Evolutionary conservation across 352 stramenopile species (phyloP).

Genomic region (Phytophthora fragariaefolia): DNA sequence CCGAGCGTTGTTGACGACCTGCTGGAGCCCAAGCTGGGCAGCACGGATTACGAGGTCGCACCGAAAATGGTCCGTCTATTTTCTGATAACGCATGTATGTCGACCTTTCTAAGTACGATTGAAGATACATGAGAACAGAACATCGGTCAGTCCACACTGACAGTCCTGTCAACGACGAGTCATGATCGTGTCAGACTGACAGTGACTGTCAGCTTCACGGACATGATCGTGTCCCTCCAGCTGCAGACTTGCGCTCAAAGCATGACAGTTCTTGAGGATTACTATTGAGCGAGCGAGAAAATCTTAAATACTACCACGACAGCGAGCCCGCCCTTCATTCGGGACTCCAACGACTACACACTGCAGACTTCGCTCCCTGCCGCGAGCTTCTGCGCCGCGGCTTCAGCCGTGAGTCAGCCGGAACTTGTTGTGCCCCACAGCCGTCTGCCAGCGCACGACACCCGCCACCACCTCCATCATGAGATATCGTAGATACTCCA

Average conservation of each 20-base stretch:
- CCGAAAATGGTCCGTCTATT: constrained; percentile 1
- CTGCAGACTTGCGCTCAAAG: too few relatives aligned
- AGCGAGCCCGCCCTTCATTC: constrained; percentile 12
- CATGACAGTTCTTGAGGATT: background rate
- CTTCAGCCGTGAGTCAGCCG: constrained; percentile 42
- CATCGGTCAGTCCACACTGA: too few relatives aligned
- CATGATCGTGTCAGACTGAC: too few relatives aligned
- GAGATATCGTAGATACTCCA: constrained; percentile 66
- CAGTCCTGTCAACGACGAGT: too few relatives aligned
- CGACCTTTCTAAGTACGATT: too few relatives aligned
- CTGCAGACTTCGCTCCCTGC: constrained; percentile 9
- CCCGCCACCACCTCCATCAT: constrained; percentile 70
- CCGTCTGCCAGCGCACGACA: constrained; percentile 73
- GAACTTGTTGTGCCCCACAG: constrained; percentile 62
- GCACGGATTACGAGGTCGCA: too few relatives aligned
- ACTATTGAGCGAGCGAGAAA: constrained; percentile 18
- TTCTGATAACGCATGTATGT: constrained; percentile 2
- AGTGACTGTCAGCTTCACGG: too few relatives aligned
- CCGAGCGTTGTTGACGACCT: too few relatives aligned
- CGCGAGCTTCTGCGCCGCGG: background rate
- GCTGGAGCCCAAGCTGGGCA: too few relatives aligned
- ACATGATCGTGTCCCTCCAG: too few relatives aligned
- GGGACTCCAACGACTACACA: constrained; percentile 26
- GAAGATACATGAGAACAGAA: too few relatives aligned
- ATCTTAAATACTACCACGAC: constrained; percentile 34